Evolutionary conservation across 192 early-diverging fungal species (phyloP).

Genomic region (Lunasporangiospora selenospora): DNA sequence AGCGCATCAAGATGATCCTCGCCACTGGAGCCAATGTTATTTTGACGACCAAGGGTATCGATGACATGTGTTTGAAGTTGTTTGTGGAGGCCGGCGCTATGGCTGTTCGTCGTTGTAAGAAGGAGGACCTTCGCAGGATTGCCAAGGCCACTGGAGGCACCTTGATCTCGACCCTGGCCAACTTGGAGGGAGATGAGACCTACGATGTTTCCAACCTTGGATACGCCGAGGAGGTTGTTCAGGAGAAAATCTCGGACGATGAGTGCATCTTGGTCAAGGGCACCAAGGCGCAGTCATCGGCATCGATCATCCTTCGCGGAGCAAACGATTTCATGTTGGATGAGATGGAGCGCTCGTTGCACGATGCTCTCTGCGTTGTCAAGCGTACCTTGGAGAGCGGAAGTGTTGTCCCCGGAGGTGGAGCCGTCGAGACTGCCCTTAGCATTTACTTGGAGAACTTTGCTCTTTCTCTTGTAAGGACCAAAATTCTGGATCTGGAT

Average conservation of each 20-base stretch:
- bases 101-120: slow-evolving; percentile 93
- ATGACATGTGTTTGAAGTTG: slow-evolving; percentile 97
- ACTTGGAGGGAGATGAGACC: slow-evolving; percentile 98
- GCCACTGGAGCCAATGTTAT: slow-evolving; percentile 96
- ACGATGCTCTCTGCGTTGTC: slow-evolving; percentile 95
- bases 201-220: slow-evolving; percentile 91
- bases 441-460: slow-evolving; percentile 98
- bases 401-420: slow-evolving; percentile 96
- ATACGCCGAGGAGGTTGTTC: slow-evolving; percentile 94
- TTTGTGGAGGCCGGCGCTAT: slow-evolving; percentile 99
- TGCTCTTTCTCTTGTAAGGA: slow-evolving; percentile 88
- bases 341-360: slow-evolving; percentile 98
- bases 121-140: slow-evolving; percentile 97
- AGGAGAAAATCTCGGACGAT: slow-evolving; percentile 97
- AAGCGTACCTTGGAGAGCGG: slow-evolving; percentile 97
- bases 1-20: slow-evolving; percentile 95
- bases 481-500: not conserved
- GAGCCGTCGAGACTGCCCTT: slow-evolving; percentile 93
- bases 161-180: slow-evolving; percentile 92
- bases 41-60: slow-evolving; percentile 98
- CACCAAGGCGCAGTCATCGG: slow-evolving; percentile 86
- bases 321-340: slow-evolving; percentile 99
- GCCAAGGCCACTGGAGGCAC: slow-evolving; percentile 96
- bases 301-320: slow-evolving; percentile 96
- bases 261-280: slow-evolving; percentile 97